These are phyloP conservation scores for Fusarium sp. DNA, from an alignment of 2,329 filamentous ascomycete species.

Conservation along the genomic window DNA sequence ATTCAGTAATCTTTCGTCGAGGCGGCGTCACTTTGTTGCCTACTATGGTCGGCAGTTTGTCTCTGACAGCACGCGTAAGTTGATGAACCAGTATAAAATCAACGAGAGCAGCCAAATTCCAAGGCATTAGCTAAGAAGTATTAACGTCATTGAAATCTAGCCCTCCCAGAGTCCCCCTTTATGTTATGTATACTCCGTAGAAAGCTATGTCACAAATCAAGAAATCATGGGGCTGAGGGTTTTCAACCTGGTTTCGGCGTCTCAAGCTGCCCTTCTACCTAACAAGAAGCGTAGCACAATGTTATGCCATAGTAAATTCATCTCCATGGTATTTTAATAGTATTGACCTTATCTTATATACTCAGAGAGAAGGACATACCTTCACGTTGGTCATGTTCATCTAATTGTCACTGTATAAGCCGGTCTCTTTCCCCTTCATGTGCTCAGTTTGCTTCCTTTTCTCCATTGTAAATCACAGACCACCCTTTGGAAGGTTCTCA, in stretches of 20 bases:
- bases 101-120: neutral
- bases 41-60: neutral
- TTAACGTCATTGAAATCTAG: too few relatives aligned
- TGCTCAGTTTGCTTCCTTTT: neutral
- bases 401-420: neutral
- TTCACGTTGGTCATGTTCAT: neutral
- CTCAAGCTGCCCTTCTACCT: neutral
- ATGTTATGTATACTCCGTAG: neutral
- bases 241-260: neutral
- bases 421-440: neutral
- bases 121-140: neutral
- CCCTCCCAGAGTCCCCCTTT: fast-evolving
- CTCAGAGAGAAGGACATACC: neutral
- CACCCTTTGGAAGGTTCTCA: neutral
- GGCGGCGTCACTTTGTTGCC: too few relatives aligned
- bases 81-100: neutral
- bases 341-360: neutral
- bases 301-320: neutral
- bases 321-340: neutral
- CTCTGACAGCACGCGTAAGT: neutral
- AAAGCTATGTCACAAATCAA: neutral
- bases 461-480: neutral
- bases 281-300: neutral
- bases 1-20: too few relatives aligned
- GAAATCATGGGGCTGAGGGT: neutral